Conservation (phyloP, 1,139 yeast genomes). For the Candida tetrigidarum region DNA sequence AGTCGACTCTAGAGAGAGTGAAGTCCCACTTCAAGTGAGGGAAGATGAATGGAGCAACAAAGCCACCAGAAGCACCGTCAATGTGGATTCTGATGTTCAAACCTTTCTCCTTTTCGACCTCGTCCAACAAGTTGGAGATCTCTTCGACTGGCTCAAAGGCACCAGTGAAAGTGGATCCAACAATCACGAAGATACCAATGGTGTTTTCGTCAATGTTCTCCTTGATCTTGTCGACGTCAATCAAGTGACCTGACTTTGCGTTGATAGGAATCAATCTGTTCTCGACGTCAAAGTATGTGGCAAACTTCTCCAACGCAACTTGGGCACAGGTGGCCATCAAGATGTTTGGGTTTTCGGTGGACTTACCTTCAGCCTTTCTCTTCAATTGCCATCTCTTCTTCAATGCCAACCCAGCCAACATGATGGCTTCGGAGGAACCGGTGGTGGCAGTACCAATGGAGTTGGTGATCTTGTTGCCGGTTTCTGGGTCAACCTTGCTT, state of each 20-base stretch:
- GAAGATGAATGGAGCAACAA: slow-evolving; percentile 81
- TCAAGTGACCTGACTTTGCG: slow-evolving; percentile 60
- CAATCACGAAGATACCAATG: slow-evolving; percentile 85
- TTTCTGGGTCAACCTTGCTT: slow-evolving; percentile 26
- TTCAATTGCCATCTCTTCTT: slow-evolving; percentile 85
- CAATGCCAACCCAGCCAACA: slow-evolving; percentile 92
- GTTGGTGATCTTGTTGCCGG: slow-evolving; percentile 32
- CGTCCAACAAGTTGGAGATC: slow-evolving; percentile 64
- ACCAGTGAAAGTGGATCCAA: slow-evolving; percentile 94
- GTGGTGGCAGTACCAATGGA: slow-evolving; percentile 92
- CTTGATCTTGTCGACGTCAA: slow-evolving; percentile 62
- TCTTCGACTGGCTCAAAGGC: slow-evolving; percentile 79
- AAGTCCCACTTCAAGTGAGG: slow-evolving; percentile 88
- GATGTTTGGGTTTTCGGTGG: slow-evolving; percentile 74
- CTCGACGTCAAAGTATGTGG: slow-evolving; percentile 91
- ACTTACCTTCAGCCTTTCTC: slow-evolving; percentile 61
- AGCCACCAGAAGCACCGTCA: slow-evolving; percentile 93
- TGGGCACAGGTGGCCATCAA: slow-evolving; percentile 96
- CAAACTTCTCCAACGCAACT: slow-evolving; percentile 93
- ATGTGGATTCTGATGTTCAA: slow-evolving; percentile 80
- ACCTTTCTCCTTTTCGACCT: slow-evolving; percentile 71
- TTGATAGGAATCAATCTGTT: slow-evolving; percentile 73
- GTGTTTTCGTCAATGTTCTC: slow-evolving; percentile 85
- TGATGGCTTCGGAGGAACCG: slow-evolving; percentile 92
- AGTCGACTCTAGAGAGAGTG: slow-evolving; percentile 70